Evolutionary conservation across 306 rosid species (phyloP), one percentile per base, ranked within the genome.

Genomic region (Acacia crassicarpa): DNA sequence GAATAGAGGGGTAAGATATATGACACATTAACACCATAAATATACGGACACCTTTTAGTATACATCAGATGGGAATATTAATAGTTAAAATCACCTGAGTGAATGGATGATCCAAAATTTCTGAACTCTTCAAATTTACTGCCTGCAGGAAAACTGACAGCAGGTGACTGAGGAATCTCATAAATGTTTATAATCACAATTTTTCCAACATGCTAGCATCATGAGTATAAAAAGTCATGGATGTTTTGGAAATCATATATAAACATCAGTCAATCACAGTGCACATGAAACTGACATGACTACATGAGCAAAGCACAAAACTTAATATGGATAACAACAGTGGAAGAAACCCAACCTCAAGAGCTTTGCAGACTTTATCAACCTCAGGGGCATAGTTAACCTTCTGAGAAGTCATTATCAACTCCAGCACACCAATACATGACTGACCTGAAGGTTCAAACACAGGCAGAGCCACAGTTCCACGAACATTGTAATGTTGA

Each of bases 281-380:
- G 65, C 46, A 66, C 74, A 74, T 74, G 51, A 80, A 74, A 77
- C 69, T 14, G 41, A 30, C 43, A 63, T 14, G 38, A 62, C 10
- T 13, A 30, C 30, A 72, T 62, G 51, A 80, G 75, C 10, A 83
- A n/a, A 62, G 45, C 23, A 51, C 22, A 78, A 66, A 40, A 67
- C 20, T 81, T 27, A 20, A 41, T 40, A 27, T 74, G 67, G 63
- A 48, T n/a, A 76, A 77, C 15, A 82, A 67, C 53, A 78, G 46
- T 83, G 48, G 82, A 83, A 73, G 78, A 35, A 79, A 83, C 65
- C 93, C 45, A 87, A 93, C 98, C 97, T 94, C 90, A 76, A 94
- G 97, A 76, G 98, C 98, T 88, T 93, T 94, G 86, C 98, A 92
- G 76, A 92, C 83, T 88, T 89, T 91, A 71, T 94, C 94, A 78